A percentile compares a stretch with the other conserved stretches of the same genome.
Evolutionary conservation across 2,329 filamentous ascomycete genomes (phyloP).

Genomic region (Neofusicoccum ribis): DNA sequence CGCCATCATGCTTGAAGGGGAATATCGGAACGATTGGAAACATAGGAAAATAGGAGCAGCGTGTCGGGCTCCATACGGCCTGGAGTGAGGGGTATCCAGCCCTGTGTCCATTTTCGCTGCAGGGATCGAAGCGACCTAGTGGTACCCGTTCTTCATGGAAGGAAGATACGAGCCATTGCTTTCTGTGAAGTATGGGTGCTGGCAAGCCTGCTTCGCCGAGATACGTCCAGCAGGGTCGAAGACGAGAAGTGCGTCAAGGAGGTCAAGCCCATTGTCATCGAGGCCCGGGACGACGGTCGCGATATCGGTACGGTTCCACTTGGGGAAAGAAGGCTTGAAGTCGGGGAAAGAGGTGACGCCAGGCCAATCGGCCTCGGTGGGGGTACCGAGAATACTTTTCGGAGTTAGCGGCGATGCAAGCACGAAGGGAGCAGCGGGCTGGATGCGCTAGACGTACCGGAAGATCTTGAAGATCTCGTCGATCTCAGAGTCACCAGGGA

Average conservation of each 20-base stretch:
- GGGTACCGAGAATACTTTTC: constrained; percentile 70
- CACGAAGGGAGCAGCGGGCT: background rate
- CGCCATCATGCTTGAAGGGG: constrained; percentile 15
- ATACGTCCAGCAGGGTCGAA: constrained; percentile 87
- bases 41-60: constrained; percentile 1
- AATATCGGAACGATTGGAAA: constrained; percentile 13
- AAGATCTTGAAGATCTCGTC: constrained; percentile 96
- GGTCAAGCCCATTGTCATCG: constrained; percentile 69
- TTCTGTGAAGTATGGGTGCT: constrained; percentile 77
- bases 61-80: background rate
- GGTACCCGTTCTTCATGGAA: constrained; percentile 18
- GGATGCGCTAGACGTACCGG: constrained; percentile 57
- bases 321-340: constrained; percentile 89
- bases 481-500: constrained; percentile 90
- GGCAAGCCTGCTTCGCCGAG: constrained; percentile 83
- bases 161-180: constrained; percentile 43
- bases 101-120: background rate
- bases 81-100: background rate
- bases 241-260: constrained; percentile 71
- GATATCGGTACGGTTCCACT: constrained; percentile 75
- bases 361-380: constrained; percentile 79
- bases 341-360: constrained; percentile 94
- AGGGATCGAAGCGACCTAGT: background rate
- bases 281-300: constrained; percentile 69
- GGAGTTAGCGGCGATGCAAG: constrained; percentile 40